Evolutionary conservation across 2,329 filamentous ascomycete genomes (phyloP), one percentile per base, ranked within the genome.

Genomic region (Calonectria montana): DNA sequence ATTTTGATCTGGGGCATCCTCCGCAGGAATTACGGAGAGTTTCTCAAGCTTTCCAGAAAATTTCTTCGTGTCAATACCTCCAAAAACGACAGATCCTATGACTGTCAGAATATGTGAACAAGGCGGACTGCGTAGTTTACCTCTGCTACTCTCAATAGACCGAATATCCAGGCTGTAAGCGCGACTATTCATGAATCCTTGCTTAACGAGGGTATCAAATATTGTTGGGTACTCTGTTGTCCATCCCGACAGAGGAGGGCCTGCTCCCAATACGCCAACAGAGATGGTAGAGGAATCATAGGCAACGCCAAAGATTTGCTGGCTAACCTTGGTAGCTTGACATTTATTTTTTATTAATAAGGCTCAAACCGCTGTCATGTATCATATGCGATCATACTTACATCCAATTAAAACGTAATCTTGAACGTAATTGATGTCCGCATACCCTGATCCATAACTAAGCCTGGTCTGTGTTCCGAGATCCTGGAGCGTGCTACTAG

Each of bases 31-130:
- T 73, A 92, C 89, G 50, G 90, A 89, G 1, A 91, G 82, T 63
- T 88, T 90, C 73, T 86, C 81, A 3, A 93, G 86, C 4, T 80
- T 78, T 21, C 90, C 91, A 2, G 83, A 82, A 76, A 86, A 91
- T 77, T 91, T 91, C 66, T 83, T 86, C 4, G 84, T 88, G 75
- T 91, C 88, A 61, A 91, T 85, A 21, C 90, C 90, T 23, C 90
- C 90, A 61, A 91, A 91, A 25, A 91, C 79, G 25, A 82, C 81
- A 13, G 81, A 80, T 48, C 79, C 73, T 73, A 18, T 1, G 27
- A 4, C 18, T 37, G 41, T 66, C 4, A 59, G 23, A 23, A 31
- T 29, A 10, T 21, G 2, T 2, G 15, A 21, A 9, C 2, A 29
- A 21, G 3, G 15, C 2, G 0, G 2, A 10, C 1, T 6, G 5